Evolutionary conservation across 345 rosid genomes (phyloP), one percentile per base, ranked within the genome.

Genomic region (Eutrema heterophyllum): DNA sequence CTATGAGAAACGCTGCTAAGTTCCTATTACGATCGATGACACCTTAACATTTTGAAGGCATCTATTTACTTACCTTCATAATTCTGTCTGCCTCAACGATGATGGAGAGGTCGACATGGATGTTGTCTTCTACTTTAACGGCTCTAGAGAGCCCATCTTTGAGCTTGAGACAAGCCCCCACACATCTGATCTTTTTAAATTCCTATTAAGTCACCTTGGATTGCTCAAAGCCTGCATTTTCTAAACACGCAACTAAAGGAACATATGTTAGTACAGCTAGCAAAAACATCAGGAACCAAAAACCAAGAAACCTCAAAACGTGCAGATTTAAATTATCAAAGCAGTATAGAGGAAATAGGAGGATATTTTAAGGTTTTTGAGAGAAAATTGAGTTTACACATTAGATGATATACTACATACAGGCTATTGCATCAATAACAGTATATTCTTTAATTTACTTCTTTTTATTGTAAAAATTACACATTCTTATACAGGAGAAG

Each of bases 401-500:
- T 70, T 5, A 26, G 39, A 49, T 45, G 41, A 51, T 75, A 67
- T 54, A 36, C 58, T 76, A 61, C 57, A 65, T 2, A 65, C 72
- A 71, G 33, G 56, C 72, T 77, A 58, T 33, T 50, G 68, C 29
- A 71, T 50, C 56, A 43, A 66, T 77, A 43, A 58, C 61, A 58
- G 62, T 49, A 58, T 13, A 64, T 41, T 65, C 65, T 52, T 45
- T 29, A 5, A 55, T 46, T 51, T 43, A 51, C 51, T 66, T 49
- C 5, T 49, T 38, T 65, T 78, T 71, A 77, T 77, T 65, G 57
- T 26, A 66, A 59, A 66, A 59, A 66, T 52, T 71, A 71, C 56
- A 78, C 68, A 66, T 66, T 77, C 56, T 71, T 65, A 15, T 51
- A 71, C 73, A 66, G 36, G 54, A 71, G 67, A 56, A 62, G 68